Percentiles rank a stretch among this genome's conserved stretches.
phyloP scores from a whole-genome alignment of 345 rosid genomes.

The Nasturtium officinale region DNA sequence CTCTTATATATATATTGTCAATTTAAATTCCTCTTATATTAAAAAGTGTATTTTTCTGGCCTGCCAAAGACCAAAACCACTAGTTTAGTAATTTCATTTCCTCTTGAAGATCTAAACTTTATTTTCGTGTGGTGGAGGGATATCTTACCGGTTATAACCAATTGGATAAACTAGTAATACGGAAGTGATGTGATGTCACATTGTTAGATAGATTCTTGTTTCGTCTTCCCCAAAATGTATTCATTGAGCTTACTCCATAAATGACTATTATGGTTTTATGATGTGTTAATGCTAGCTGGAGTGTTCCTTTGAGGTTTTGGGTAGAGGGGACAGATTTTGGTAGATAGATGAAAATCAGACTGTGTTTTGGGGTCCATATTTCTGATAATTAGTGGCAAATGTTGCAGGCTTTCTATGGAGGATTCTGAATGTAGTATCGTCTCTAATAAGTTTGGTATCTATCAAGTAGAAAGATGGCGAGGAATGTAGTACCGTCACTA shows the following conservation, averaged over 20 bases:
- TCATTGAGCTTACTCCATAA: constrained; percentile 36
- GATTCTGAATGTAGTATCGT: constrained; percentile 45
- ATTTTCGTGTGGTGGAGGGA: constrained; percentile 23
- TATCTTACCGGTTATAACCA: constrained; percentile 22
- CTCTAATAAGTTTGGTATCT: constrained; percentile 54
- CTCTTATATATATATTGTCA: too few relatives aligned
- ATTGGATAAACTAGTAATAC: constrained; percentile 16
- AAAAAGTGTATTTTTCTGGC: neutral
- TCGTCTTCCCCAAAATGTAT: constrained; percentile 26
- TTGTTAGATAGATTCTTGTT: constrained; percentile 13
- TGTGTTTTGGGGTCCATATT: constrained; percentile 56
- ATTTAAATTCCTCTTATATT: constrained; percentile 15
- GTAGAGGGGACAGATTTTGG: constrained; percentile 43
- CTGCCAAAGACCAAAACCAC: constrained; percentile 15
- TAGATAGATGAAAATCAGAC: constrained; percentile 43
- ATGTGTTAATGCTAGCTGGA: constrained; percentile 55
- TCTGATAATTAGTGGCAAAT: constrained; percentile 33
- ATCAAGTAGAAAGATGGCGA: constrained; percentile 46
- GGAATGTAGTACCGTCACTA: constrained; percentile 40
- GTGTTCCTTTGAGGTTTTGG: constrained; percentile 37
- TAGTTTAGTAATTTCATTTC: constrained; percentile 23
- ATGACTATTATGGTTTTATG: constrained; percentile 43
- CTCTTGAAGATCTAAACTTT: constrained; percentile 12
- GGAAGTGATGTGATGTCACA: constrained; percentile 37
- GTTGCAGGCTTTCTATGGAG: constrained; percentile 35